Percentiles rank a stretch among this genome's conserved stretches.
Evolutionary conservation across 352 stramenopile genomes (phyloP).

Genomic region (Phytophthora gonapodyides): DNA sequence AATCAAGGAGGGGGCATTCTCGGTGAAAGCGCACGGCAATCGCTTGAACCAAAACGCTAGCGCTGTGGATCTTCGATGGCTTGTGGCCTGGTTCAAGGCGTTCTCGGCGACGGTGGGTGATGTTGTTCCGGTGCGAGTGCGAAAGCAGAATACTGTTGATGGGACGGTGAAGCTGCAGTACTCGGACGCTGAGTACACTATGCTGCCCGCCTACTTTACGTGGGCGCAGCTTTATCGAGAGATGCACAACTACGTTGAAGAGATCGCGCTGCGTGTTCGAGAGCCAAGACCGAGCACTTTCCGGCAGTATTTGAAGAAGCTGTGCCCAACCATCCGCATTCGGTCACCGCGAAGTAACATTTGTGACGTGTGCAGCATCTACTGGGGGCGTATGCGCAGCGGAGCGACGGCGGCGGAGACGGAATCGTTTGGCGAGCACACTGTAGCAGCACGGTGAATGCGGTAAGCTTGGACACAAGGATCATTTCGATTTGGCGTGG

Average conservation of each 20-base stretch:
- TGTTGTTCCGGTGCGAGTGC: background rate
- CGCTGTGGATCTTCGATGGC: slow-evolving; percentile 3
- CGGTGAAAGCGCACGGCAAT: background rate
- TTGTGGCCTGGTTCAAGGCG: background rate
- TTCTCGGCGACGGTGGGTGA: background rate
- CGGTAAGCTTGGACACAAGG: slow-evolving; percentile 4
- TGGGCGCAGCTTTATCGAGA: too few relatives aligned
- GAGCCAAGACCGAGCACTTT: too few relatives aligned
- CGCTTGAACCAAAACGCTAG: background rate
- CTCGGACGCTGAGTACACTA: too few relatives aligned
- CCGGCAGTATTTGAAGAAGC: too few relatives aligned
- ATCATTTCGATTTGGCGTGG: slow-evolving; percentile 17
- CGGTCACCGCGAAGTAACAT: background rate
- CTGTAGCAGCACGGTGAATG: slow-evolving; percentile 8
- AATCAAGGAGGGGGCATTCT: background rate
- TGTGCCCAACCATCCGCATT: too few relatives aligned
- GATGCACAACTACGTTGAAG: too few relatives aligned
- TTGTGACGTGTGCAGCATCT: slow-evolving; percentile 14
- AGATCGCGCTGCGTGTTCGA: too few relatives aligned
- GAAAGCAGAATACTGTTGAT: background rate
- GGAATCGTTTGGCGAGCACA: slow-evolving; percentile 12
- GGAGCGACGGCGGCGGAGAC: slow-evolving; percentile 5
- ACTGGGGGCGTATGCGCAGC: background rate
- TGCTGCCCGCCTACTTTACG: too few relatives aligned
- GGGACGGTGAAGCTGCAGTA: too few relatives aligned